Percentiles rank a stretch among this genome's conserved stretches.
These are phyloP conservation scores for Daldinia sp. DNA, from an alignment of 2,329 filamentous ascomycete species.

Conservation along the genomic window DNA sequence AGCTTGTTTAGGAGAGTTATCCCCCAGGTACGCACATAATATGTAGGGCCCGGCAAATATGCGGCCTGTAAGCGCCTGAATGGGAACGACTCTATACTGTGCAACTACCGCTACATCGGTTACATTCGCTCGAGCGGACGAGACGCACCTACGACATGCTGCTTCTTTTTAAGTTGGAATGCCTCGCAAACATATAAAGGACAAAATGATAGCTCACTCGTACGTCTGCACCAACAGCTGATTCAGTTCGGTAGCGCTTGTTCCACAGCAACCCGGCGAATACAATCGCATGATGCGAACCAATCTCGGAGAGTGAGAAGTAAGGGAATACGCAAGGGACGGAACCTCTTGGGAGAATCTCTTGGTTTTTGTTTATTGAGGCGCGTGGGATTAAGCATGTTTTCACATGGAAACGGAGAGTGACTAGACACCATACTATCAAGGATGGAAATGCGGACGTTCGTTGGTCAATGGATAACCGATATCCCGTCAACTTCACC, in stretches of 20 bases:
- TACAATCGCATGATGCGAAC: conserved; percentile 22
- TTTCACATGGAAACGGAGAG: not conserved
- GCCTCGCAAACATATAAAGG: not conserved
- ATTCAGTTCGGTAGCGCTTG: conserved; percentile 11
- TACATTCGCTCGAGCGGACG: conserved; percentile 12
- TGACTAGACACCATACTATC: not conserved
- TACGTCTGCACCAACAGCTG: conserved; percentile 9
- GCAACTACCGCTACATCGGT: conserved; percentile 15
- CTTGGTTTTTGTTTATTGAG: not conserved
- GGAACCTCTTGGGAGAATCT: not conserved
- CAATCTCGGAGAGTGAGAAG: not conserved
- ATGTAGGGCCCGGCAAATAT: conserved; percentile 5
- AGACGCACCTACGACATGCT: not conserved
- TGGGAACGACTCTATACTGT: conserved; percentile 6
- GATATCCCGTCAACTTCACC: not conserved
- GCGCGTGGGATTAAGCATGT: not conserved
- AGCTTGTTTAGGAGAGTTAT: conserved; percentile 5
- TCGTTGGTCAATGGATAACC: not conserved
- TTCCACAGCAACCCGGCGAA: conserved; percentile 5
- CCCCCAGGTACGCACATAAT: not conserved
- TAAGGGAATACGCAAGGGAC: not conserved
- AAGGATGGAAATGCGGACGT: not conserved
- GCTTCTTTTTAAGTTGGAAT: not conserved
- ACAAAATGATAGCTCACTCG: conserved; percentile 25
- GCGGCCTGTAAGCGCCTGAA: conserved; percentile 10